A percentile compares a stretch with the other conserved stretches of the same genome.
Conservation (phyloP, 805 yeast species). For the Starmerella lactis-condensi region DNA sequence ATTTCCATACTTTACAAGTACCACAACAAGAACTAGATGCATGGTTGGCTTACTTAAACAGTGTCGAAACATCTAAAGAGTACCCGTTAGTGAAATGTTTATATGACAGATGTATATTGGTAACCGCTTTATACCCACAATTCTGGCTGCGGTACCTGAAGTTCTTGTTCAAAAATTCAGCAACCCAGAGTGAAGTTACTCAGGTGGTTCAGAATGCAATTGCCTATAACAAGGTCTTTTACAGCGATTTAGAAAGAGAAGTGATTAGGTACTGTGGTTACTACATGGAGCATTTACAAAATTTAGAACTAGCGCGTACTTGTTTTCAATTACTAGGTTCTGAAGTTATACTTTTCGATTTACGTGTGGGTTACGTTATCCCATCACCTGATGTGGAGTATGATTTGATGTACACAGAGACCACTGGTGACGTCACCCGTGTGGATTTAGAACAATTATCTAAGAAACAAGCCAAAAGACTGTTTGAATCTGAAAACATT, state of each 20-base stretch:
- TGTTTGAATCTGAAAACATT: conserved; percentile 3
- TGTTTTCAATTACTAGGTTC: background rate
- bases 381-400: background rate
- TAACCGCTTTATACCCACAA: conserved; percentile 36
- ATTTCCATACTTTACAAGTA: conserved; percentile 37
- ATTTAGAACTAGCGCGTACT: background rate
- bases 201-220: conserved; percentile 8
- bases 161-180: conserved; percentile 26
- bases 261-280: background rate
- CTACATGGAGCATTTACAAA: conserved; percentile 1
- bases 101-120: conserved; percentile 48
- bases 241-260: background rate
- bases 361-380: background rate
- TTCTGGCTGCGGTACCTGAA: conserved; percentile 55
- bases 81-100: conserved; percentile 26
- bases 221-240: conserved; percentile 3
- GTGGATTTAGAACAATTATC: conserved; percentile 6
- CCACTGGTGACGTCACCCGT: conserved; percentile 1
- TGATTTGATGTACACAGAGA: background rate
- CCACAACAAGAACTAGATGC: conserved; percentile 28
- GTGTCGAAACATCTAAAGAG: conserved; percentile 27
- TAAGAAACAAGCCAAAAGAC: conserved; percentile 2
- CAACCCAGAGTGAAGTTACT: background rate
- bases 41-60: conserved; percentile 52
- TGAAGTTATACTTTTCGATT: background rate